Base-by-base conservation (phyloP, 2,329 filamentous ascomycete species). In the Penicillium sp. region DNA sequence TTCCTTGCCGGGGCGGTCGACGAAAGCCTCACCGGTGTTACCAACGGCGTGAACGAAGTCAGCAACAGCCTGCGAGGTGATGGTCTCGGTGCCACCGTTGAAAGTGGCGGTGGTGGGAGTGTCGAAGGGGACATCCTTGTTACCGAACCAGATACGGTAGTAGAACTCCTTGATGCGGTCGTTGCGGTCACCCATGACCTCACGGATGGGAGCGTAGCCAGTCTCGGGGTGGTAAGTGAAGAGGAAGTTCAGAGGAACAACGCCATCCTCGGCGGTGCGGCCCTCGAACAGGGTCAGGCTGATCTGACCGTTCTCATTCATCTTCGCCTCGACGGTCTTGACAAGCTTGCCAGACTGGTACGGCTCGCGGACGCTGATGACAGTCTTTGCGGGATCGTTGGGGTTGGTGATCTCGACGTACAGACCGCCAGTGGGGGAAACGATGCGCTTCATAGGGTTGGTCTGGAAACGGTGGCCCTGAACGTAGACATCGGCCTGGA, bases 161-260 rank as follows among this genome's bases (percentile, higher is more conserved):
- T 99, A 99, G 75, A 99, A 99, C 75, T 96, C 91, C 82, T 99
- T 99, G 81, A 99, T 97, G 61, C 91, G 90, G 71, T 99, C 93
- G 72, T 99, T 99, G 70, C 94, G 91, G 51, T 86, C 89, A 31
- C 92, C 85, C 94, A 99, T 99, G 60, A 97, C 89, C 75, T 99
- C 94, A 58, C 89, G 89, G 64, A 99, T 96, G 16, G 94, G 94
- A n/a, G 95, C 93, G 71, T 97, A 99, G 26, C 94, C 94, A 52
- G 91, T 89, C 75, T 97, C 93, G 2, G 94, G 94, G 71, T 92
- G 90, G 77, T 99, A 99, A 5, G 85, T 91, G 79, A 97, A 97
- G 71, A 87, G 86, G 62, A 99, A 86, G 19, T 90, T 88, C 54
- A 99, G 79, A 19, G 91, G 84, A n/a, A 91, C 88, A 11, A 93